Conservation (phyloP, 805 yeast species). For the Metschnikowia matae region DNA sequence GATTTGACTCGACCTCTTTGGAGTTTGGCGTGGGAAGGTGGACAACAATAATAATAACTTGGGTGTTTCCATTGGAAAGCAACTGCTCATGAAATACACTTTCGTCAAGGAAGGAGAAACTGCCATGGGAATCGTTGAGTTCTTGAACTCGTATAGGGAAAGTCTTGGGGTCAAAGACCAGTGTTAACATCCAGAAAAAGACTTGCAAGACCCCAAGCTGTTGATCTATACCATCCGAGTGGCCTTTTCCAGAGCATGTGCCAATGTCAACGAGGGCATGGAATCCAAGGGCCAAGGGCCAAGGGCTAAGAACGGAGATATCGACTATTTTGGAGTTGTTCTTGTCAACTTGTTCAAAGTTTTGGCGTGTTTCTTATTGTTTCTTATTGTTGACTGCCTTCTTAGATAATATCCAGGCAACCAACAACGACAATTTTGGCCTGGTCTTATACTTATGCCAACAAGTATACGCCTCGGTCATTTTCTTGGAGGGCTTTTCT, state of each 20-base stretch:
- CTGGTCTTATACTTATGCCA: slow-evolving; percentile 50
- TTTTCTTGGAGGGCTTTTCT: slow-evolving; percentile 62
- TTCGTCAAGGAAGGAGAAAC: slow-evolving; percentile 33
- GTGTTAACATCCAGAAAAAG: slow-evolving; percentile 23
- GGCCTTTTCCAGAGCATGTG: slow-evolving; percentile 37
- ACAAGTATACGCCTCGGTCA: slow-evolving; percentile 51
- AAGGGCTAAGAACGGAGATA: slow-evolving; percentile 28
- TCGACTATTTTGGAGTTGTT: slow-evolving; percentile 45
- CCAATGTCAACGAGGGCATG: slow-evolving; percentile 28
- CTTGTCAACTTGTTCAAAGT: slow-evolving; percentile 47
- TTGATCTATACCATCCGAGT: slow-evolving; percentile 27
- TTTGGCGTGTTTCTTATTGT: slow-evolving; percentile 47
- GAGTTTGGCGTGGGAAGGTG: slow-evolving; percentile 95
- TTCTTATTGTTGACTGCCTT: slow-evolving; percentile 43
- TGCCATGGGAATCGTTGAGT: slow-evolving; percentile 45
- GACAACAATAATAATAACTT: slow-evolving; percentile 84
- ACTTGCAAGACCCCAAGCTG: slow-evolving; percentile 21
- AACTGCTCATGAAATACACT: slow-evolving; percentile 52
- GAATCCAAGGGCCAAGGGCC: slow-evolving; percentile 21
- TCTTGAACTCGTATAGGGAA: slow-evolving; percentile 32
- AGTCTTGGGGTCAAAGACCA: slow-evolving; percentile 23
- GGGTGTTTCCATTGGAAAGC: slow-evolving; percentile 79
- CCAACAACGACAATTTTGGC: slow-evolving; percentile 37
- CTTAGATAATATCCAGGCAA: slow-evolving; percentile 32
- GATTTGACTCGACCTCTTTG: slow-evolving; percentile 58